Base-by-base conservation (phyloP, 805 yeast species). In the Wickerhamiella kazuoi region DNA sequence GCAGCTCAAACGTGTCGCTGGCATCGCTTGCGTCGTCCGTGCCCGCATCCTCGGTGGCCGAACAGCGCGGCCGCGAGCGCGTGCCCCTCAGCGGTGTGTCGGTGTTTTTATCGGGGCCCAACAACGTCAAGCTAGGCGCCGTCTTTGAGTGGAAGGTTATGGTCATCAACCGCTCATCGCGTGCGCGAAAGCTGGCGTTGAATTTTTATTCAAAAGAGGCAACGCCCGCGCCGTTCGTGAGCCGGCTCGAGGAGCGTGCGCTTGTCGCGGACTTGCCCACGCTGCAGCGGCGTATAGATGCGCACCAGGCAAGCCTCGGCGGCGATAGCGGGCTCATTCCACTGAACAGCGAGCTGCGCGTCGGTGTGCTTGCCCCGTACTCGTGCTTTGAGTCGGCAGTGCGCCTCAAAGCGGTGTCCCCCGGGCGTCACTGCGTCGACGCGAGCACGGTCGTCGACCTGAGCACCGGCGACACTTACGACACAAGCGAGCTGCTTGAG, bases 401-500 rank as follows among this genome's bases (percentile, higher is more conserved):
- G 21, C 63, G 62, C 37, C 54, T 80, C 30, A 59, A 77, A 35
- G 84, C 82, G 0, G 57, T 79, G 13, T 68, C 73, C 32, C 64
- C 65, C 46, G 93, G 93, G 0, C 65, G 76, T 6, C 74, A 68
- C 51, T 69, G 71, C 34, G 56, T 81, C 17, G 73, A 69, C 40
- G 83, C 80, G 2, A 65, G 78, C n/a, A 69, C 69, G 41, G 62
- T 81, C 13, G 65, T 74, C 35, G 93, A 80, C 50, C 60, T 72
- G 9, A 50, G 54, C 29, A 66, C 74, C 16, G 82, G 86, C 3
- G 86, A 79, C 41, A 68, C 72, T 1, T 65, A 74, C 45, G 84
- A 74, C 44, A 76, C 80, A 51, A 84, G 83, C 1, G 68, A 71
- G 42, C 58, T 79, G 39, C 61, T 80, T 29, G 84, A 79, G 48